Evolutionary conservation across 2,329 filamentous ascomycete species (phyloP).

Genomic region (Boeremia exigua): DNA sequence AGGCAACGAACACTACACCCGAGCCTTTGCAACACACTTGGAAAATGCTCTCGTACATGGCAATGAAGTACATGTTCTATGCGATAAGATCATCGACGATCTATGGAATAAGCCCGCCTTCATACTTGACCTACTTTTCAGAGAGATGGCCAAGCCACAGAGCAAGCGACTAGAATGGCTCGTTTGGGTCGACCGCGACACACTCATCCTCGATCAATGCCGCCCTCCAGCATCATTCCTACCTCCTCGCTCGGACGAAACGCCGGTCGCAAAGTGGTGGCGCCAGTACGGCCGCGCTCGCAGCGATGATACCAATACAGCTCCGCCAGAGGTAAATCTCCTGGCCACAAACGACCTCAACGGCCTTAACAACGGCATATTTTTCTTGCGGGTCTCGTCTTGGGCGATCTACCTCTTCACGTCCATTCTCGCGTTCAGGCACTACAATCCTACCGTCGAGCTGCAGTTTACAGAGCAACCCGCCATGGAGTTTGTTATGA

Average conservation of each 20-base stretch:
- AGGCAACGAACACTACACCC: slow-evolving; percentile 47
- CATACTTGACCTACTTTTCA: slow-evolving; percentile 49
- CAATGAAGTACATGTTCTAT: slow-evolving; percentile 52
- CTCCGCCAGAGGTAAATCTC: slow-evolving; percentile 34
- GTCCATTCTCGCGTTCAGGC: slow-evolving; percentile 48
- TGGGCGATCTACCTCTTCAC: slow-evolving; percentile 51
- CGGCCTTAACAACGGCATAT: slow-evolving; percentile 54
- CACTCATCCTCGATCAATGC: slow-evolving; percentile 52
- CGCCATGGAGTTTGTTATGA: slow-evolving; percentile 50
- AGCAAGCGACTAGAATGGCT: slow-evolving; percentile 52
- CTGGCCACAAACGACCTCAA: slow-evolving; percentile 50
- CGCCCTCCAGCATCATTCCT: slow-evolving; percentile 51
- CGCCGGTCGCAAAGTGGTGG: slow-evolving; percentile 22
- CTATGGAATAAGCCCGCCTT: slow-evolving; percentile 56
- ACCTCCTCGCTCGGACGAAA: slow-evolving; percentile 32
- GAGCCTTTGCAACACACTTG: slow-evolving; percentile 51
- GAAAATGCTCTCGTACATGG: slow-evolving; percentile 50
- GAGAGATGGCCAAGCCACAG: slow-evolving; percentile 44
- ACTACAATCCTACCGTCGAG: slow-evolving; percentile 46
- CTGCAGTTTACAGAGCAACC: slow-evolving; percentile 51
- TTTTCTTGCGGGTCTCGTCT: slow-evolving; percentile 48
- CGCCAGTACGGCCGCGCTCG: background rate
- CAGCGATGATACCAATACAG: background rate
- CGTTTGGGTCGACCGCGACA: slow-evolving; percentile 55
- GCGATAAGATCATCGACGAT: slow-evolving; percentile 50